Evolutionary conservation across 192 early-diverging fungal genomes (phyloP), one percentile per base, ranked within the genome.

Genomic region (Coemansia sp.): DNA sequence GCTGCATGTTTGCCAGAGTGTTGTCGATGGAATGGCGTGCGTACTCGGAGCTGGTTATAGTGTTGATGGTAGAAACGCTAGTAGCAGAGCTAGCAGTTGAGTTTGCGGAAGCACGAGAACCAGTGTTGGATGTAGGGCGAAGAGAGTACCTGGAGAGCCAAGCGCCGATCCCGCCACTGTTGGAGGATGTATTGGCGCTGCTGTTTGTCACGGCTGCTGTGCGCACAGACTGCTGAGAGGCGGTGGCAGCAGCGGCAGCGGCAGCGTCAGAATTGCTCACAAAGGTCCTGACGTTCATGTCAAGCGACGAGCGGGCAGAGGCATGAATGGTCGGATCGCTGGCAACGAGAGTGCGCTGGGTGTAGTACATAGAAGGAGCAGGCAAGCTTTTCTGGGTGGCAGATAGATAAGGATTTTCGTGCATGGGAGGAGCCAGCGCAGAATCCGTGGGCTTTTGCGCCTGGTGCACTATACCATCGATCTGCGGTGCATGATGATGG

Each of bases 391-490:
- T 64, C 45, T 56, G 30, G 31, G 18, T 34, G 25, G 29, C 29
- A 2, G 55, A 26, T 3, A 30, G 55, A 34, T 31, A 57, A 30
- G 18, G 58, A 58, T 63, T 59, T 26, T 63, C 45, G 49, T 77
- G 75, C 70, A 69, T 70, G 37, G 60, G 68, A 39, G 66, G 66
- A 16, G 46, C 48, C 48, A 51, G 25, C 15, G n/a, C 39, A 4
- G 69, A 49, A 28, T 58, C 37, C 9, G 60, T 55, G 67, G 71
- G 68, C 68, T 79, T 79, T 43, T 71, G 72, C 52, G 72, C 52
- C 49, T 58, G 33, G 37, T 64, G 77, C 77, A 79, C 77, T 79
- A 79, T 79, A 79, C 77, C 72, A 42, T 66, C 78, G 78, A 80
- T 80, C 78, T 68, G 78, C 78, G 78, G 53, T 71, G 72, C 72